Base-by-base conservation (phyloP, 441 rosid genomes). In the Brassica balearica region DNA sequence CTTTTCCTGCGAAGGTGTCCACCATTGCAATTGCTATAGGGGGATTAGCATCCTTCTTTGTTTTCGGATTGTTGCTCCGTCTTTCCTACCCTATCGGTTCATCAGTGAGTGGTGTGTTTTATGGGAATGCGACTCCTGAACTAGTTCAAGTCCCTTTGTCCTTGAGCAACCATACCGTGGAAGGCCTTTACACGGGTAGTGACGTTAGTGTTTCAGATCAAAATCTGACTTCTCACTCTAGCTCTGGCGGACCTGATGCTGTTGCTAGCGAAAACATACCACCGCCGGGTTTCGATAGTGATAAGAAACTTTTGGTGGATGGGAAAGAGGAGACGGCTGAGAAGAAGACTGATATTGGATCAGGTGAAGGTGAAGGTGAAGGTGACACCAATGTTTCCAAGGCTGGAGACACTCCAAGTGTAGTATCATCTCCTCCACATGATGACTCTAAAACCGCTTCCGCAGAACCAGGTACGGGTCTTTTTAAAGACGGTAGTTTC, bases 31-130 rank as follows among this genome's bases (percentile, higher is more conserved):
- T 85, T 71, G 77, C 86, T 12, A 81, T 84, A 6, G 87, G 85
- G 14, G 89, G 96, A 51, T 80, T 93, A 67, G 91, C 95, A 15
- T 38, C 84, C 38, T 89, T 95, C 83, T 86, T 95, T 80, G 56
- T 92, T 56, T 77, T 88, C 32, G 98, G 89, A 62, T 90, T 97
- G 32, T 82, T 83, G 88, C 78, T 93, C 79, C 81, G 90, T 41
- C 82, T 92, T 55, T 88, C 94, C 0, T 72, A 82, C 71, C 99
- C 96, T 0, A 76, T 88, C 14, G 77, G 88, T 79, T 83, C 92
- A 11, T 83, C 89, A 1, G 81, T 92, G 29, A 83, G 78, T 46
- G 87, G 87, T 5, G 85, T 90, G 43, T 89, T 93, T 73, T 90
- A 87, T 19, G 86, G 91, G n/a, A 64, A 87, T 65, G 91, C 87